Base-by-base conservation (phyloP, 768 basidiomycete species). In the Suillus lakei region DNA sequence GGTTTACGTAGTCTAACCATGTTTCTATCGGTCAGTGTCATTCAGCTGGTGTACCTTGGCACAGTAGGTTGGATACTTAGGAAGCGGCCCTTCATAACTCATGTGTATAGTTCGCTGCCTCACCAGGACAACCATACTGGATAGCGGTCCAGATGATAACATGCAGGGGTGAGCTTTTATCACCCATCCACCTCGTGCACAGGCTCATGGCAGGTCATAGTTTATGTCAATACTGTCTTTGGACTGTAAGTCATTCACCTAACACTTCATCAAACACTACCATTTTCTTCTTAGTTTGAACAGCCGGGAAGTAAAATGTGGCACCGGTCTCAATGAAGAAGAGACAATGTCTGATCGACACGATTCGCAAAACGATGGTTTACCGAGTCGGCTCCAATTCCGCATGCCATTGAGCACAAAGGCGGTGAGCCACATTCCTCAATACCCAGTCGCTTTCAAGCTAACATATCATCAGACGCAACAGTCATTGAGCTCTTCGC, bases 171-270 rank as follows among this genome's bases (percentile, higher is more conserved):
- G 46, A 23, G 76, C 63, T 10, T 21, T 6, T 4, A 21, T 2
- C 53, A n/a, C 6, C 6, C 21, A 12, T 6, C 21, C 1, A 9
- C 55, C 5, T 3, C 7, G 16, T 9, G 18, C 2, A 59, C 38
- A 28, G 23, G 30, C 26, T 58, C 21, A 36, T n/a, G 21, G 9
- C 5, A 28, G 3, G 2, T 59, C 23, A n/a, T 48, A 76, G 75
- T 78, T 30, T 72, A 73, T 23, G 67, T 75, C 38, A 76, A 76
- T n/a, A 69, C 67, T 15, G 30, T 76, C 5, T 62, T 76, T 5
- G 75, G 59, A 63, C 64, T 72, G 75, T 76, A 51, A 26, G 76
- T 68, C 23, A 18, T 38, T 41, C 18, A 30, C 43, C 30, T 23
- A 3, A 30, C 13, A 1, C 2, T 28, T 44, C 12, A 15, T 4